Base-by-base conservation (phyloP, 305 asterid genomes). In the Coffea humblotiana region DNA sequence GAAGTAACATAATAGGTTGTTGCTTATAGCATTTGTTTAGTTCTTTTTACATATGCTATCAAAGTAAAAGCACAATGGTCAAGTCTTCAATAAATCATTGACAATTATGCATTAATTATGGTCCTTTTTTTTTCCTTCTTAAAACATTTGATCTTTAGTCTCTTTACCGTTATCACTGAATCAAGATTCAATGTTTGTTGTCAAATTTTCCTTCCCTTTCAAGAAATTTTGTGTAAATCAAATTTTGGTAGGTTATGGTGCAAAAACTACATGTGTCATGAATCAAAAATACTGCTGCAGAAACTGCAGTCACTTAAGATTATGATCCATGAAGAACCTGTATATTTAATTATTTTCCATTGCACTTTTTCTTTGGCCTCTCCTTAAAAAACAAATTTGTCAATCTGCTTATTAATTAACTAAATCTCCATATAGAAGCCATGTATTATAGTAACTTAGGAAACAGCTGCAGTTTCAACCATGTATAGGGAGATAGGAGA, bases 1-100 rank as follows among this genome's bases (percentile, higher is more conserved):
- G 77, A 72, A 72, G 82, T 71, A 79, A 35, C 72, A 48, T 23
- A 21, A 51, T 8, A 11, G 54, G 7, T 58, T 75, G 25, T 45
- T 40, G 48, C 52, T 8, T 54, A 35, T 1, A 35, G 40, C 15
- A 37, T n/a, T 32, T 61, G 66, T 8, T 23, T 54, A 54, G 2
- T 61, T 32, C 8, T 58, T 58, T 19, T 58, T 58, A 25, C 27
- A 0, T 23, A 19, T 58, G 6, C n/a, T 19, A 2, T 58, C 16
- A 13, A 19, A 47, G 7, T 47, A 3, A 1, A 47, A 4, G 9
- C 6, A 21, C 63, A 58, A 19, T 58, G 19, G 10, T 0, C 6
- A 25, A 16, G 54, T 0, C 15, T 58, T 58, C 0, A 40, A 37
- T 11, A 52, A n/a, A 27, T 32, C 32, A 1, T 23, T 61, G 27